Conservation (phyloP, 2,329 filamentous ascomycete species). For the Bipolaris zeicola region DNA sequence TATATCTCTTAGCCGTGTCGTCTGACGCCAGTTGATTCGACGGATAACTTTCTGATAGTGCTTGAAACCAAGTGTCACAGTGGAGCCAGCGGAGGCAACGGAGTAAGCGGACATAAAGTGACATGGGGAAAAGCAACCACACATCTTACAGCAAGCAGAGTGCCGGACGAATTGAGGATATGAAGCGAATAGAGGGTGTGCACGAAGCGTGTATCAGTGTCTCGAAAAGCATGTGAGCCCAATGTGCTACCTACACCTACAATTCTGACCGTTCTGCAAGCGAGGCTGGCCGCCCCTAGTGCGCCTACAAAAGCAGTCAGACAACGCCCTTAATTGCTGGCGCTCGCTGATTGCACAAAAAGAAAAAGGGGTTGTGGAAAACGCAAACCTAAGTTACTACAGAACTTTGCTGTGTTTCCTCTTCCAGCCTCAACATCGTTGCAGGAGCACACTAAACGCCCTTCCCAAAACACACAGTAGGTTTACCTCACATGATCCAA, state of each 20-base stretch:
- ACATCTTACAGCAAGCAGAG: neutral
- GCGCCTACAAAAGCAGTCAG: neutral
- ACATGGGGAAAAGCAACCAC: slow-evolving; percentile 4
- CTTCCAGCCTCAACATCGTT: neutral
- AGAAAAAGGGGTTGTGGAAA: neutral
- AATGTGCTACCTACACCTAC: neutral
- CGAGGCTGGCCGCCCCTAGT: neutral
- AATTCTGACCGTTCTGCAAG: neutral
- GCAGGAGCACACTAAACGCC: neutral
- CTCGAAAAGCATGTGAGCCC: neutral
- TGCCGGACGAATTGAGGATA: slow-evolving; percentile 1
- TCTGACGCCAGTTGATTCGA: neutral
- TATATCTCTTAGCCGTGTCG: neutral
- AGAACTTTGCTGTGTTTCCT: neutral
- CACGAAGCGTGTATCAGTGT: neutral
- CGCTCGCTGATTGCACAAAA: neutral
- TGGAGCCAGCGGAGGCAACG: slow-evolving; percentile 1
- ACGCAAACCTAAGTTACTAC: neutral
- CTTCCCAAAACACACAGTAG: neutral
- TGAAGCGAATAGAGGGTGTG: neutral
- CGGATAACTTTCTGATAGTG: neutral
- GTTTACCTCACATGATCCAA: neutral
- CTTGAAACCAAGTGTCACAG: neutral
- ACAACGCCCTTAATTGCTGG: neutral
- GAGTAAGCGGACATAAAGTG: slow-evolving; percentile 12